Evolutionary conservation across 345 rosid genomes (phyloP).

Genomic region (Trapa incisa): DNA sequence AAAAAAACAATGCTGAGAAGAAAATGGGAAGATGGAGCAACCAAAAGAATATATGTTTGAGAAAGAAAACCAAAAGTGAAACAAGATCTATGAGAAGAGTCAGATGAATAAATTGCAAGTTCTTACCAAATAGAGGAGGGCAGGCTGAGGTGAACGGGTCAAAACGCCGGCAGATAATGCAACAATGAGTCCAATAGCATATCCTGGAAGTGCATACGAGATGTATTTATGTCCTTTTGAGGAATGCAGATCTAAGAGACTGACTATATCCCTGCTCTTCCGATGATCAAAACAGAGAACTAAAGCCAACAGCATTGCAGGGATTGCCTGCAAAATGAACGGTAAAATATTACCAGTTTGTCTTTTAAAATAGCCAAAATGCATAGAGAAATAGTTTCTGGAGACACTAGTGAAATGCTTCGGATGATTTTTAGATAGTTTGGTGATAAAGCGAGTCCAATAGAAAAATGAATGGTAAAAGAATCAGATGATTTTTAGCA

Average conservation of each 20-base stretch:
- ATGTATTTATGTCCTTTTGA: constrained; percentile 81
- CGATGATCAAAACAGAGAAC: constrained; percentile 82
- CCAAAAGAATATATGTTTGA: not conserved
- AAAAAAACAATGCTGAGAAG: no score
- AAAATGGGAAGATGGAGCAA: no score
- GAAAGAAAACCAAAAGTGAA: not conserved
- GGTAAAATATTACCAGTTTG: not conserved
- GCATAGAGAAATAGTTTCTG: not conserved
- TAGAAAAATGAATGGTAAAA: no score
- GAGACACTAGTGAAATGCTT: no score
- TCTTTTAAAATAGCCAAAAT: not conserved
- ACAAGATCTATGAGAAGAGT: not conserved
- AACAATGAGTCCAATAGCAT: constrained; percentile 62
- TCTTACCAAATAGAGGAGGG: constrained; percentile 83
- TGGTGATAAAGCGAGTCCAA: no score
- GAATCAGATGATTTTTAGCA: no score
- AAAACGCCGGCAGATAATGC: constrained; percentile 81
- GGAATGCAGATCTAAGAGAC: constrained; percentile 47
- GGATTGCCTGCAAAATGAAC: constrained; percentile 61
- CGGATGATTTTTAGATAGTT: no score
- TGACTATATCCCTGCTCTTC: constrained; percentile 68
- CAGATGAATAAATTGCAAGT: not conserved
- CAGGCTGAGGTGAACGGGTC: constrained; percentile 84
- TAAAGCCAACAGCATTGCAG: constrained; percentile 86
- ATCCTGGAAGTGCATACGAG: constrained; percentile 86